Percentiles rank a stretch among this genome's conserved stretches.
Evolutionary conservation across 805 yeast species (phyloP).

Genomic region (Grigorovia jiainica): DNA sequence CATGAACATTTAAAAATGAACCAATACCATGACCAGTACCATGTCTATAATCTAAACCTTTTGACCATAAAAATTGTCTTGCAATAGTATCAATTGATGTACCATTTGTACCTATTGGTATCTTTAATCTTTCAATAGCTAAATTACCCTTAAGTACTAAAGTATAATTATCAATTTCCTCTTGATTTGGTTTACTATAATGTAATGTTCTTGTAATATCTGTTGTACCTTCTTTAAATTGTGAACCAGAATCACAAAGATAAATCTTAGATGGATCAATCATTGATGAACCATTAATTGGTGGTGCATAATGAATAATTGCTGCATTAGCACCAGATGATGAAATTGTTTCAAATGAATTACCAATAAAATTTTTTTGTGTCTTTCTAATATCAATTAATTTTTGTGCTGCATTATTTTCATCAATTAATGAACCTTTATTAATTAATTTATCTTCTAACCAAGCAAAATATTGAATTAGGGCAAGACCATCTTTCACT

Average conservation of each 20-base stretch:
- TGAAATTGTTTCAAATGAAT: constrained; percentile 69
- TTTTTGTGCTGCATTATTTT: constrained; percentile 56
- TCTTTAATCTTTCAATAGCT: constrained; percentile 69
- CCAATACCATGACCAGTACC: constrained; percentile 99
- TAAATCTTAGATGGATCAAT: constrained; percentile 63
- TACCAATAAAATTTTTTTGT: constrained; percentile 50
- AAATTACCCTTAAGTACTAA: constrained; percentile 87
- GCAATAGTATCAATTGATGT: constrained; percentile 72
- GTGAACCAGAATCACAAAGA: constrained; percentile 85
- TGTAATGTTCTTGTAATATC: constrained; percentile 88
- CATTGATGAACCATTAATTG: constrained; percentile 43
- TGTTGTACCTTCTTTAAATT: constrained; percentile 88
- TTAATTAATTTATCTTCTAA: constrained; percentile 47
- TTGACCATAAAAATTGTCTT: constrained; percentile 69
- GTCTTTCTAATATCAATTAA: constrained; percentile 45
- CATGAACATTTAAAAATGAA: constrained; percentile 82
- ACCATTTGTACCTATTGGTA: constrained; percentile 72
- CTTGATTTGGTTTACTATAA: constrained; percentile 45
- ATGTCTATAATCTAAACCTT: constrained; percentile 81
- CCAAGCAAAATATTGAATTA: constrained; percentile 75
- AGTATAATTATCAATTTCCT: constrained; percentile 63
- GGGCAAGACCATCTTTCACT: constrained; percentile 70
- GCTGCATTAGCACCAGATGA: constrained; percentile 71
- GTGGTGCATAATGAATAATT: constrained; percentile 67
- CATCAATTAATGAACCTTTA: constrained; percentile 41